Conservation (phyloP, 257 asterid genomes). For the Solanum sparsipilum region DNA sequence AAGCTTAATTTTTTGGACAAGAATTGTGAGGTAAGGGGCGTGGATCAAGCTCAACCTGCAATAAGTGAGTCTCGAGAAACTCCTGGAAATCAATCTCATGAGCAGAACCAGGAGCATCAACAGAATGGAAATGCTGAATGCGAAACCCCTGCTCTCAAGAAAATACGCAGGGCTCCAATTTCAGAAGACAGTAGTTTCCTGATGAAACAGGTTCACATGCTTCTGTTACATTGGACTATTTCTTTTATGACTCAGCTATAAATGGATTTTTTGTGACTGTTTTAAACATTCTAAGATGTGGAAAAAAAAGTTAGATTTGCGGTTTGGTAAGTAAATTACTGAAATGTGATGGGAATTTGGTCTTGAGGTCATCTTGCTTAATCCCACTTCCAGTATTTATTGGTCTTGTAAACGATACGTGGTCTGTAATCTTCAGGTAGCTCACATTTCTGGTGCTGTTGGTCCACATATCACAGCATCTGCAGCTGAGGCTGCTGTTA, state of each 20-base stretch:
- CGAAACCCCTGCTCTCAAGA: slow-evolving; percentile 54
- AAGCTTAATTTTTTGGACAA: slow-evolving; percentile 34
- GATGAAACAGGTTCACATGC: slow-evolving; percentile 62
- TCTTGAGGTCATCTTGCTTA: not conserved
- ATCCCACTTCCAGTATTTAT: not conserved
- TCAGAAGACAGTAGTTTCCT: slow-evolving; percentile 45
- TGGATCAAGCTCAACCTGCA: slow-evolving; percentile 20
- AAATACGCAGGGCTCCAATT: slow-evolving; percentile 34
- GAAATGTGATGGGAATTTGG: not conserved
- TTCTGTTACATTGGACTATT: not conserved
- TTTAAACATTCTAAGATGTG: not conserved
- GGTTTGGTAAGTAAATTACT: not conserved
- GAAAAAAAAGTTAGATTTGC: not conserved
- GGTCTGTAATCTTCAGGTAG: slow-evolving; percentile 37
- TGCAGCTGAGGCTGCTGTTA: slow-evolving; percentile 87
- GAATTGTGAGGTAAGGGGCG: slow-evolving; percentile 20
- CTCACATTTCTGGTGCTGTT: slow-evolving; percentile 57
- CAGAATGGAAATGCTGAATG: slow-evolving; percentile 32
- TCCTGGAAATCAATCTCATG: slow-evolving; percentile 11
- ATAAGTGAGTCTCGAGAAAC: slow-evolving; percentile 26
- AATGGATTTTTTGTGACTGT: not conserved
- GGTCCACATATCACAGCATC: slow-evolving; percentile 65
- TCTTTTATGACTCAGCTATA: not conserved
- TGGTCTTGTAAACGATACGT: not conserved
- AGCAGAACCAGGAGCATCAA: slow-evolving; percentile 26